Evolutionary conservation across 352 stramenopile genomes (phyloP), one percentile per base, ranked within the genome.

Genomic region (Pythium aristosporum): DNA sequence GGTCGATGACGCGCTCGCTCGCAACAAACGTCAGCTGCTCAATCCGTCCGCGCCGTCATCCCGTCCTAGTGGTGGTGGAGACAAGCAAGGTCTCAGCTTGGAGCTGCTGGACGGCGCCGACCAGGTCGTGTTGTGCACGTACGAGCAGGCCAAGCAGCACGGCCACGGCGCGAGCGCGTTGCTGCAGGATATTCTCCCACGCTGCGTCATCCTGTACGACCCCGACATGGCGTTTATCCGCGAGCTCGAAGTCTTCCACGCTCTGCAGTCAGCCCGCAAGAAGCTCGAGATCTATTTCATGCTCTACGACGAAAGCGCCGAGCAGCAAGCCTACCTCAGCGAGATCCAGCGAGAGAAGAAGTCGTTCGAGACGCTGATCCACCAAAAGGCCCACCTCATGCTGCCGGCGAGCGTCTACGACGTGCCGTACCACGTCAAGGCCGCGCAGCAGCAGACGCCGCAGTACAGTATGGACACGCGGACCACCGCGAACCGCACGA

Each of bases 331-430:
- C 20, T 99, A 99, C 63, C 71, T 98, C 61, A 98, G 92, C 52
- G 77, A 95, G 48, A 87, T 99, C 41, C 88, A 97, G 68, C 78
- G 82, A n/a, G 97, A 99, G 71, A 97, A 98, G 70, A 90, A 96
- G 18, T 85, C 96, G 5, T 99, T 99, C 75, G 96, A 98, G 48
- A 88, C 84, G 37, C 80, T 99, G 11, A 99, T 99, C 61, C 77
- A 98, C 64, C 89, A 98, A 69, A 99, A 99, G 74, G 87, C 81
- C 52, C 79, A 94, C 46, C 74, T 98, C 57, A 90, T 97, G 70
- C 79, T 98, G 67, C 86, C 87, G 51, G 76, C 80, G n/a, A 95
- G 94, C 58, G 86, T 92, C 23, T 91, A 88, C 54, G 86, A 92
- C 61, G 58, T 92, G n/a, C 87, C 86, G 10, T 82, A 88, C 47